Percentiles rank a stretch among this genome's conserved stretches.
Conservation (phyloP, 495 filamentous ascomycete genomes). For the Aspergillus leporis region DNA sequence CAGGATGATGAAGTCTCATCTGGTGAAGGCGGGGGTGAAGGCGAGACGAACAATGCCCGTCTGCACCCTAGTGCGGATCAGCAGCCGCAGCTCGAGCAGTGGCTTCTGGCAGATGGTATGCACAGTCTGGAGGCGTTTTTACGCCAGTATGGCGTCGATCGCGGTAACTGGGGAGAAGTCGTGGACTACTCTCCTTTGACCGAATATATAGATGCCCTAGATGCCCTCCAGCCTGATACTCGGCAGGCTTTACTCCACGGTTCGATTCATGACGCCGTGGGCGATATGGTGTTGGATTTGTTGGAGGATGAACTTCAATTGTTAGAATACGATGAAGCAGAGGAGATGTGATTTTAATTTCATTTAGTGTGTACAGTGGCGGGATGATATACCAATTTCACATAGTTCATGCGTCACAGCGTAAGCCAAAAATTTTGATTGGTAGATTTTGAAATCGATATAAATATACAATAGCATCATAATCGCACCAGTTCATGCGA, state of each 20-base stretch:
- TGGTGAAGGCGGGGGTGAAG: conserved; percentile 13
- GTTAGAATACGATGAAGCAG: conserved; percentile 27
- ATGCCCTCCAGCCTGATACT: conserved; percentile 28
- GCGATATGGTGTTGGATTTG: conserved; percentile 42
- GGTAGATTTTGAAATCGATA: no score
- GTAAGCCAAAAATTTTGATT: not conserved
- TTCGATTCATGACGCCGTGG: conserved; percentile 35
- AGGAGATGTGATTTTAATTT: conserved; percentile 16
- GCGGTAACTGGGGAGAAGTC: conserved; percentile 46
- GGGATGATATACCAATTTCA: not conserved
- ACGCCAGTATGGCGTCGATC: conserved; percentile 43
- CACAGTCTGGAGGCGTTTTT: conserved; percentile 39
- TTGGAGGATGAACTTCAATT: conserved; percentile 44
- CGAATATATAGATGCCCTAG: conserved; percentile 41
- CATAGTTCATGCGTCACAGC: not conserved
- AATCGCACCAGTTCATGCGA: no score
- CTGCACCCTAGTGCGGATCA: conserved; percentile 29
- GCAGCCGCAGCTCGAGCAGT: conserved; percentile 36
- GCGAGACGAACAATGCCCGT: conserved; percentile 5
- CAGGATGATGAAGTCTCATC: conserved; percentile 15
- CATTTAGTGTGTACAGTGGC: not conserved
- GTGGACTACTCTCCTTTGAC: conserved; percentile 37
- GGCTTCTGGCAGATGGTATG: conserved; percentile 39
- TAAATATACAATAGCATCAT: no score
- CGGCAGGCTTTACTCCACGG: conserved; percentile 34